Evolutionary conservation across 2,329 filamentous ascomycete genomes (phyloP).

Genomic region (Calonectria honghensis): DNA sequence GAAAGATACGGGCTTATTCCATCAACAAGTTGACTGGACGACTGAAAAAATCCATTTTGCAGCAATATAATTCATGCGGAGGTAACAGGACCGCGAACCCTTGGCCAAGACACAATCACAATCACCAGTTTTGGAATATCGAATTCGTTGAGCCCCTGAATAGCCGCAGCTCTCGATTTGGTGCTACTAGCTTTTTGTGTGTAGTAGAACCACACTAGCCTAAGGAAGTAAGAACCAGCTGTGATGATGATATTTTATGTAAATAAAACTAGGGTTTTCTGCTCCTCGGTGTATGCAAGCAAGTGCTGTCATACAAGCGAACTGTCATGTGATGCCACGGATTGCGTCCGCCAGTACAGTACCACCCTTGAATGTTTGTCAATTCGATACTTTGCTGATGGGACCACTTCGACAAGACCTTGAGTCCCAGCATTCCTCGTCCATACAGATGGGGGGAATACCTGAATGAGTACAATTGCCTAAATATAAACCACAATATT

Average conservation of each 20-base stretch:
- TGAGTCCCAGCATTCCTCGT: not conserved
- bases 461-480: too few relatives aligned
- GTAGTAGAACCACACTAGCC: not conserved
- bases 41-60: not conserved
- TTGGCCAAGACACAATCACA: not conserved
- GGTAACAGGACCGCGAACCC: not conserved
- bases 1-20: not conserved
- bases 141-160: not conserved
- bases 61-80: not conserved
- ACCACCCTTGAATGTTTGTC: not conserved
- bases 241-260: not conserved
- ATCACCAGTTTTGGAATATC: not conserved
- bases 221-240: not conserved
- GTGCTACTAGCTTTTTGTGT: not conserved
- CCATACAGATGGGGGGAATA: not conserved
- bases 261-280: too few relatives aligned
- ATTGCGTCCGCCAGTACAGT: not conserved
- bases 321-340: not conserved
- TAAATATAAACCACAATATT: not conserved
- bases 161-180: not conserved
- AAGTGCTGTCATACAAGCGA: not conserved
- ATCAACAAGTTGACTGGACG: not conserved
- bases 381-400: not conserved
- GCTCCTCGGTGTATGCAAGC: not conserved
- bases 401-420: not conserved